These are phyloP conservation scores for Aureobasidium pullulans DNA, from an alignment of 2,329 filamentous ascomycete genomes.

Conservation along the genomic window DNA sequence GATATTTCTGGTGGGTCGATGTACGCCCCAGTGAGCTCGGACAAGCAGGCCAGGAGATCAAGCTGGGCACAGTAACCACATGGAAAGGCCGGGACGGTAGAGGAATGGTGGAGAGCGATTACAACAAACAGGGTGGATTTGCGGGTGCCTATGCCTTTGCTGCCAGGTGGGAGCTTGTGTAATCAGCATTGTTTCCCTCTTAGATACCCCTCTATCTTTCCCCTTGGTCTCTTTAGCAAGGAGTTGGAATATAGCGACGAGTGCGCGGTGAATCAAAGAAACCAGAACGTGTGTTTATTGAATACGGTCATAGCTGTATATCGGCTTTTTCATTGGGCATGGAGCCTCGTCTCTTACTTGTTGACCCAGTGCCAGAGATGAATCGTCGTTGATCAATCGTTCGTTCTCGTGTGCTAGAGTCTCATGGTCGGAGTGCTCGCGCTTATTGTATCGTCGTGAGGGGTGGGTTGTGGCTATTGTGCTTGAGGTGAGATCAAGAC, in stretches of 20 bases:
- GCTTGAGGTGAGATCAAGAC: slow-evolving; percentile 39
- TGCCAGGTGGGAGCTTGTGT: slow-evolving; percentile 48
- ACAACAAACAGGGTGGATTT: neutral
- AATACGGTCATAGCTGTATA: slow-evolving; percentile 3
- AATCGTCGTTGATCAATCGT: neutral
- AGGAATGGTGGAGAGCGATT: slow-evolving; percentile 37
- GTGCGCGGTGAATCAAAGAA: neutral
- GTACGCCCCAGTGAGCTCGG: slow-evolving; percentile 59
- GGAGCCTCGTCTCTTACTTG: neutral
- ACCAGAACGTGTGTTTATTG: slow-evolving; percentile 11
- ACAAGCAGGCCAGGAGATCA: slow-evolving; percentile 58
- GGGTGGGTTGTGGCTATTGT: slow-evolving; percentile 18
- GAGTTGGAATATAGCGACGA: neutral
- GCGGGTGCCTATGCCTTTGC: slow-evolving; percentile 38
- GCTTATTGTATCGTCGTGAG: neutral
- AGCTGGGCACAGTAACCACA: slow-evolving; percentile 54
- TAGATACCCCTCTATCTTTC: neutral
- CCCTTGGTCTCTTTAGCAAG: neutral
- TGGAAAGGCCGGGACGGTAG: slow-evolving; percentile 45
- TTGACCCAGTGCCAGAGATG: neutral
- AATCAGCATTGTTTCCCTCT: slow-evolving; percentile 16
- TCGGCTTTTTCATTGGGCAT: neutral
- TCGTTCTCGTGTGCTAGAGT: neutral
- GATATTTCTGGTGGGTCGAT: slow-evolving; percentile 79
- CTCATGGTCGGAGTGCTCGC: neutral